Evolutionary conservation across 2,329 filamentous ascomycete genomes (phyloP).

Genomic region (Colletotrichum sp.): DNA sequence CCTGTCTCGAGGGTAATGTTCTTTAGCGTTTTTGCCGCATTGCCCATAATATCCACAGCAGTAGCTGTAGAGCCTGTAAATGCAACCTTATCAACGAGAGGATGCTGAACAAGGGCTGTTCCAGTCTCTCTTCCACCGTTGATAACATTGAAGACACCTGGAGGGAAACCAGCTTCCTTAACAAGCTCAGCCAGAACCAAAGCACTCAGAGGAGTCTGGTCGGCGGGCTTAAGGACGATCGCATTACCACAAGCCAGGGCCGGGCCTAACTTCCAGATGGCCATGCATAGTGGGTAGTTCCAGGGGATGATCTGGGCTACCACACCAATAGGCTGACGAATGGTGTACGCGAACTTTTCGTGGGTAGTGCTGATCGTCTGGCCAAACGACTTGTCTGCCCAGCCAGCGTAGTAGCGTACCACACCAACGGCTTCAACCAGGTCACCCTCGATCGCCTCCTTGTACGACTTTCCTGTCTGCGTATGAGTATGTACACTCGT

Average conservation of each 20-base stretch:
- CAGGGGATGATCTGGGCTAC: constrained; percentile 33
- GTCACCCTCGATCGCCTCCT: constrained; percentile 68
- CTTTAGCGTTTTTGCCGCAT: constrained; percentile 68
- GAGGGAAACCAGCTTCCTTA: constrained; percentile 76
- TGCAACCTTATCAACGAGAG: constrained; percentile 77
- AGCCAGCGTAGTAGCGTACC: constrained; percentile 78
- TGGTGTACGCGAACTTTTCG: constrained; percentile 77
- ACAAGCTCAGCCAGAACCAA: constrained; percentile 67
- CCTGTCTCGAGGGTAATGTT: constrained; percentile 72
- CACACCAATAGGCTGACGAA: constrained; percentile 77
- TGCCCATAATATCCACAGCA: constrained; percentile 77
- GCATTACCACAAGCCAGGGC: constrained; percentile 38
- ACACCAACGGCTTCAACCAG: constrained; percentile 51
- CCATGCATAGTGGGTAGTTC: neutral
- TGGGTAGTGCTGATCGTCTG: constrained; percentile 74
- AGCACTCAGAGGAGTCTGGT: neutral
- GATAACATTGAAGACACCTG: constrained; percentile 78
- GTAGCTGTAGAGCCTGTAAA: constrained; percentile 80
- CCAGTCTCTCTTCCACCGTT: constrained; percentile 76
- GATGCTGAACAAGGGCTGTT: constrained; percentile 69
- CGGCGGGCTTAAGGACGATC: neutral
- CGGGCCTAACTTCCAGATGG: neutral
- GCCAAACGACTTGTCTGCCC: constrained; percentile 79
- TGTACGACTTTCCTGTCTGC: constrained; percentile 62
- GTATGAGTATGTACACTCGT: neutral